These are phyloP conservation scores for Haplosporangium sp. DNA, from an alignment of 371 early-diverging fungal species.

Conservation along the genomic window DNA sequence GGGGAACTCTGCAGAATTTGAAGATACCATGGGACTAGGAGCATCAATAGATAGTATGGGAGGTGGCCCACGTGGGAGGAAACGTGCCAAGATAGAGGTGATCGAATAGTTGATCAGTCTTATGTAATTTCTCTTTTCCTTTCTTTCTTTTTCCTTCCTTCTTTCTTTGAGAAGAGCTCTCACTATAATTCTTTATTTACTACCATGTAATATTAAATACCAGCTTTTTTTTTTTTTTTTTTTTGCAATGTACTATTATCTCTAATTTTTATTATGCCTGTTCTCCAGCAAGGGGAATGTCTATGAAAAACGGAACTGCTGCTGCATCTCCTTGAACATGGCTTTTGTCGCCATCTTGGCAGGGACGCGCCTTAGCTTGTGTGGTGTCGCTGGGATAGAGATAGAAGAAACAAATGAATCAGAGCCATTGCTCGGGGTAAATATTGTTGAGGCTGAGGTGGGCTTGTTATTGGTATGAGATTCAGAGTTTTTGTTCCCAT, in stretches of 20 bases:
- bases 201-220: neutral
- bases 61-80: conserved; percentile 11
- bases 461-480: neutral
- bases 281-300: neutral
- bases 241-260: too few relatives aligned
- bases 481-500: neutral
- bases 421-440: neutral
- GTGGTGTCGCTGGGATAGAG: conserved; percentile 4
- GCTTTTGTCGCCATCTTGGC: conserved; percentile 54
- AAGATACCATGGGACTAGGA: conserved; percentile 12
- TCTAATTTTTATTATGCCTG: neutral
- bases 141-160: conserved; percentile 3
- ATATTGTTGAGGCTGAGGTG: neutral
- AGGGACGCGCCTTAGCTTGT: conserved; percentile 45
- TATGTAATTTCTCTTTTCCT: neutral
- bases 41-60: conserved; percentile 2
- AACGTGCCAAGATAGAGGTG: conserved; percentile 46
- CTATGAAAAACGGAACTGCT: conserved; percentile 21
- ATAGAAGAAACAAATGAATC: neutral
- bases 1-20: conserved; percentile 1
- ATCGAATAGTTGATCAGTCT: conserved; percentile 20
- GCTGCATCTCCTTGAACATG: conserved; percentile 50
- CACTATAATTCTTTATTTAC: neutral
- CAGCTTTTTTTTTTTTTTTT: neutral
- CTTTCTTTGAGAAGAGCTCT: conserved; percentile 8